Base-by-base conservation (phyloP, 352 stramenopile genomes). In the Plasmopara viticola region DNA sequence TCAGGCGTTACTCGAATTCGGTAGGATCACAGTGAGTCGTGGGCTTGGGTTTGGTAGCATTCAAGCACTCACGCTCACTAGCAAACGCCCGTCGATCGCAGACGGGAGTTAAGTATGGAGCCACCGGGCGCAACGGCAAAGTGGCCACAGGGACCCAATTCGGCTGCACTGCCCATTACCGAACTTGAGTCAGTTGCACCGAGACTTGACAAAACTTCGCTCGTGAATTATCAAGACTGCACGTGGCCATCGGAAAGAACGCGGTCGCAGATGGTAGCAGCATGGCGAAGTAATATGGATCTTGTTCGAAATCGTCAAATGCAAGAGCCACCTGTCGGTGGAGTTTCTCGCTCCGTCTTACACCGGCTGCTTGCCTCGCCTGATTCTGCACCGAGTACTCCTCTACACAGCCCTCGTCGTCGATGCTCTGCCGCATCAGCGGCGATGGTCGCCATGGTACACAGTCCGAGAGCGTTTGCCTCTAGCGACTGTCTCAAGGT, bases 21-120 rank as follows among this genome's bases (percentile, higher is more conserved):
- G 18, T 60, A 56, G 59, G 44, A 50, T 63, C 49, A 53, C 17
- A 53, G 25, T n/a, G 38, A 51, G 37, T 25, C 43, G 31, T 44
- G n/a, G 38, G 30, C 14, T 30, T 48, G 40, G 44, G 54, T 59
- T 51, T 45, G 20, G 39, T 34, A 64, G 55, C 55, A 64, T 64
- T 70, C 51, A 65, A 61, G 51, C 53, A 61, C 48, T 66, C 54
- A 53, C 62, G 33, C 45, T 17, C 33, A 58, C 15, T 31, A 34
- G 35, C 48, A 42, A 38, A 70, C 53, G 20, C 58, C 62, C 58
- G 60, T 70, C 58, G 62, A 65, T 71, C 54, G 59, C 63, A 71
- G 59, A 68, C 15, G 47, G 58, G 51, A 64, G 46, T 56, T 51
- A 43, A 65, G 29, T 42, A 71, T 71, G 63, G 55, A 67, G 50